phyloP scores from a whole-genome alignment of 306 rosid genomes.

The Comarum palustre region DNA sequence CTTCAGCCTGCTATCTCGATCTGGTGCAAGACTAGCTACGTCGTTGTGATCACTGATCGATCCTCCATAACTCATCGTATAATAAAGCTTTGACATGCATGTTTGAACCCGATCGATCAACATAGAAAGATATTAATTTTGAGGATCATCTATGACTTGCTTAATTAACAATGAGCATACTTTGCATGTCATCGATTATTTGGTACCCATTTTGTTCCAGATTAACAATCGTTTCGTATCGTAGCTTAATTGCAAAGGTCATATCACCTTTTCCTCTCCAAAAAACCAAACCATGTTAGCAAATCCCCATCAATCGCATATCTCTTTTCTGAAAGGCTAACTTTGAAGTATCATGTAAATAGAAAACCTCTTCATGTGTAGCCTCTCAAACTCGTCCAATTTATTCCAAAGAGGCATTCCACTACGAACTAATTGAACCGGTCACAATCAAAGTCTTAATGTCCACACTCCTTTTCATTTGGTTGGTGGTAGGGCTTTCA shows the following conservation, averaged over 20 bases:
- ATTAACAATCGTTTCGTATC: background rate
- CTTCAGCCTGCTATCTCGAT: too few relatives aligned
- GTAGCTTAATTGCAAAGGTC: background rate
- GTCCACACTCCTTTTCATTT: background rate
- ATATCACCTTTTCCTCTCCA: too few relatives aligned
- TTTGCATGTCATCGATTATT: background rate
- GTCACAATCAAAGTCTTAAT: background rate
- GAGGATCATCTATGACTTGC: too few relatives aligned
- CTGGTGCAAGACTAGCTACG: too few relatives aligned
- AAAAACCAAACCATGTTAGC: background rate
- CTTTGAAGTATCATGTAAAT: background rate
- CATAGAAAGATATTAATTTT: too few relatives aligned
- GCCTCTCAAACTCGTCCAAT: background rate
- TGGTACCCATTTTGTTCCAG: background rate
- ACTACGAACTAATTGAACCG: background rate
- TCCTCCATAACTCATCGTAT: too few relatives aligned
- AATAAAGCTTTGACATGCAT: too few relatives aligned
- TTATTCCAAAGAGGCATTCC: background rate
- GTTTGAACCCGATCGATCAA: too few relatives aligned
- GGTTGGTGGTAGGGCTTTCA: background rate
- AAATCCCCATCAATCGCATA: background rate
- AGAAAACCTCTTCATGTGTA: background rate
- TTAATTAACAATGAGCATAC: too few relatives aligned
- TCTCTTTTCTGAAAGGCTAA: background rate
- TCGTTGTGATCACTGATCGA: too few relatives aligned